Percentiles rank a stretch among this genome's conserved stretches.
phyloP scores from a whole-genome alignment of 148 eudicot genomes.

The Vaccinium vitisidaea region DNA sequence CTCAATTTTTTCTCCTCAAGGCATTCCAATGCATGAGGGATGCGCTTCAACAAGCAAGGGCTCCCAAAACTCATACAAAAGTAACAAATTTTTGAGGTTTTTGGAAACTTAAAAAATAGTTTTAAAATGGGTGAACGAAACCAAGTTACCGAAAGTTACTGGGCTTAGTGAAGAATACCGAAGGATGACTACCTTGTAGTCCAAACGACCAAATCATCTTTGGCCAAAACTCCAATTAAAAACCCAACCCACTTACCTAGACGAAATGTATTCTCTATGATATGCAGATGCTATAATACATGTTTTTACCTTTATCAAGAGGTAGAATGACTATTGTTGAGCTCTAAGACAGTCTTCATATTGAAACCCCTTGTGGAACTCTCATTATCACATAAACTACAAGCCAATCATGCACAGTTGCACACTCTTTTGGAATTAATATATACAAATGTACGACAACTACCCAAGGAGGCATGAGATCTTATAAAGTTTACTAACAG shows the following conservation, averaged over 20 bases:
- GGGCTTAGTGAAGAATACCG: neutral
- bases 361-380: neutral
- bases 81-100: neutral
- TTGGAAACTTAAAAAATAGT: neutral
- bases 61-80: neutral
- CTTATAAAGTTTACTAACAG: neutral
- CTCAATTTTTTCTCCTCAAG: neutral
- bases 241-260: neutral
- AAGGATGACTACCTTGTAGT: neutral
- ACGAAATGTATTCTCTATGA: neutral
- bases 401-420: neutral
- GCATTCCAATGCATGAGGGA: neutral
- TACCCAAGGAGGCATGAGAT: neutral
- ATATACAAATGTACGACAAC: neutral
- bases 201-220: neutral
- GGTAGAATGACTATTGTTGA: neutral
- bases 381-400: neutral
- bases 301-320: neutral
- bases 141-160: neutral
- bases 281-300: neutral
- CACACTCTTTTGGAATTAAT: neutral
- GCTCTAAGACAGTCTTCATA: neutral
- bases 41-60: neutral
- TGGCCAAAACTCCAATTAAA: neutral
- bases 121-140: neutral